Base-by-base conservation (phyloP, 345 rosid species). In the Populus alba region DNA sequence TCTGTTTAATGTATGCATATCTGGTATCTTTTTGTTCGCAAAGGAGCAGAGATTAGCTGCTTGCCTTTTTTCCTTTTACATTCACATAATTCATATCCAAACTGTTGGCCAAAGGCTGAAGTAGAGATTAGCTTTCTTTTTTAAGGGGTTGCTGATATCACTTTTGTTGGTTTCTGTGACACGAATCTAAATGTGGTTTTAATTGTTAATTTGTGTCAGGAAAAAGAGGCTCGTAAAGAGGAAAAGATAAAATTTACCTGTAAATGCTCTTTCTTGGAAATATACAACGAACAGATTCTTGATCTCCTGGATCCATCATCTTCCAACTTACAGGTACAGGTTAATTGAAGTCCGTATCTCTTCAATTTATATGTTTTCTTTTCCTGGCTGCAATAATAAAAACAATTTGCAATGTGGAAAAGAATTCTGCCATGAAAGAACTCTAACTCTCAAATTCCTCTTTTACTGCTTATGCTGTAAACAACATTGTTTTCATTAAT, bases 251-350 rank as follows among this genome's bases (percentile, higher is more conserved):
- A 88, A 41, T 94, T 88, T 82, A 86, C 88, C 33, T 94, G 99
- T 77, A 91, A 85, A 84, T 97, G 99, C 90, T 97, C 99, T 4
- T 97, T 97, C 87, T 75, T 94, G 87, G 99, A 97, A 84, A 97
- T 97, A 69, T 97, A 97, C 85, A 97, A 97, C 41, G 99, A 97
- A 80, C 99, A 94, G 77, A 97, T 97, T 81, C 91, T 94, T 83
- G 98, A 97, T 84, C 97, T 97, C 73, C 81, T 97, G 89, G 98
- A 97, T 71, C 94, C 99, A 35, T 90, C 98, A 70, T 86, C 94
- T 53, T 84, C 20, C 74, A 94, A 97, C 79, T 85, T 97, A 77
- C 99, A 94, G 97, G 99, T 95, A 77, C 35, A 71, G 38, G 73
- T 79, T 9, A 57, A 45, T 71, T 53, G 66, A 65, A 70, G 29